phyloP scores from a whole-genome alignment of 345 rosid genomes.

The Pelargonium nanum region DNA sequence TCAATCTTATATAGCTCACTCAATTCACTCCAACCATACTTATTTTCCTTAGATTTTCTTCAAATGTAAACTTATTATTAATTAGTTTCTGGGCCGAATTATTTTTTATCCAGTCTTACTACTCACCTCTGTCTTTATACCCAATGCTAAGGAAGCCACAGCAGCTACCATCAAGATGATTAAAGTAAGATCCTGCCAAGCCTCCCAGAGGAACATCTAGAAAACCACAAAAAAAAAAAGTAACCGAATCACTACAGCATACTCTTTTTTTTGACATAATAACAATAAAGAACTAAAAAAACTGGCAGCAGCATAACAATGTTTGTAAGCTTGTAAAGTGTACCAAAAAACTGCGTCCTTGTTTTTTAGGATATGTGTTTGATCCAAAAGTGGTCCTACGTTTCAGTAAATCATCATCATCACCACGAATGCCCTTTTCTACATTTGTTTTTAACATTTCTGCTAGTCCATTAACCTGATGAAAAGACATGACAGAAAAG shows the following conservation, averaged over 20 bases:
- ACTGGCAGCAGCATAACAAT: background rate
- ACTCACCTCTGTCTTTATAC: conserved; percentile 91
- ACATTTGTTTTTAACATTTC: conserved; percentile 58
- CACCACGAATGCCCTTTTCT: conserved; percentile 65
- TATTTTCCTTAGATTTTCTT: too few species aligned
- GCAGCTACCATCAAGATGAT: conserved; percentile 91
- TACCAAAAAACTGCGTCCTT: conserved; percentile 91
- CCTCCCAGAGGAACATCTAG: conserved; percentile 85
- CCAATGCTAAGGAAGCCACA: conserved; percentile 75
- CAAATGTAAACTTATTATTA: too few species aligned
- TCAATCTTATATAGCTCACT: too few species aligned
- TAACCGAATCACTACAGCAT: background rate
- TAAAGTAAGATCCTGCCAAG: conserved; percentile 81
- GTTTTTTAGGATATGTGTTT: conserved; percentile 83
- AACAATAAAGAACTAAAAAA: too few species aligned
- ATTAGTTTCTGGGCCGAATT: too few species aligned
- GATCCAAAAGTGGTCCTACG: conserved; percentile 67
- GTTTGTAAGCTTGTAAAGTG: background rate
- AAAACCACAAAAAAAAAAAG: conserved; percentile 4
- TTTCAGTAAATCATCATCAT: conserved; percentile 54
- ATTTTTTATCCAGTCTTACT: too few species aligned
- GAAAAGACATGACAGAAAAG: conserved; percentile 1
- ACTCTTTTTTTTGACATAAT: background rate
- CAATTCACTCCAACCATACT: too few species aligned
- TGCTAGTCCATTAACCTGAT: conserved; percentile 65